Conservation (phyloP, 2,329 filamentous ascomycete genomes). For the Xylariaceae sp. region DNA sequence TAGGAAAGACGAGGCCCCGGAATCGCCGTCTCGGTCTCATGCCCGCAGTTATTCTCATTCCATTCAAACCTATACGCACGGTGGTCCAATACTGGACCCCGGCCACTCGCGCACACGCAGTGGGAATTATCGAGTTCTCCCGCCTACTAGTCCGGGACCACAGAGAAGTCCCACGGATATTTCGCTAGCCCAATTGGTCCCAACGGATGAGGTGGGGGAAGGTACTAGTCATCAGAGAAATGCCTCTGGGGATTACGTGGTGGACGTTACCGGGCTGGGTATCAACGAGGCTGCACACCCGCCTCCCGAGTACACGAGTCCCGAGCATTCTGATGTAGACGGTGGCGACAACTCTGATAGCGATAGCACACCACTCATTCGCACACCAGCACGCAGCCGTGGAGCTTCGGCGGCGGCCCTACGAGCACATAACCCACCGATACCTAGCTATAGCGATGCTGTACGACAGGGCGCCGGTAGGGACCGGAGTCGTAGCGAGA, state of each 20-base stretch:
- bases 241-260: constrained; percentile 34
- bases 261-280: constrained; percentile 38
- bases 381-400: constrained; percentile 44
- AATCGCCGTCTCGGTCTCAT: constrained; percentile 41
- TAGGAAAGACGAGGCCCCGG: constrained; percentile 52
- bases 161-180: constrained; percentile 92
- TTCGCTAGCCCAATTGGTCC: constrained; percentile 80
- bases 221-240: constrained; percentile 39
- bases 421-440: constrained; percentile 54
- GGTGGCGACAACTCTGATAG: constrained; percentile 53
- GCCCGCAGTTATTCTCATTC: constrained; percentile 39
- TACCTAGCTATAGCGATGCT: constrained; percentile 79
- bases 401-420: constrained; percentile 45
- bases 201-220: constrained; percentile 67
- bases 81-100: constrained; percentile 44
- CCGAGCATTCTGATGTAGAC: constrained; percentile 55
- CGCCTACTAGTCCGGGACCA: constrained; percentile 82
- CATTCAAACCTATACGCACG: constrained; percentile 37
- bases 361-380: constrained; percentile 51
- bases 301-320: constrained; percentile 69
- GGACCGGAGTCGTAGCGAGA: constrained; percentile 42
- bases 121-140: constrained; percentile 70
- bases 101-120: constrained; percentile 71
- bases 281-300: constrained; percentile 57
- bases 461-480: constrained; percentile 52